Percentiles rank a stretch among this genome's conserved stretches.
Evolutionary conservation across 1,284 basidiomycete genomes (phyloP).

Genomic region (Lignosus rhinocerotis): DNA sequence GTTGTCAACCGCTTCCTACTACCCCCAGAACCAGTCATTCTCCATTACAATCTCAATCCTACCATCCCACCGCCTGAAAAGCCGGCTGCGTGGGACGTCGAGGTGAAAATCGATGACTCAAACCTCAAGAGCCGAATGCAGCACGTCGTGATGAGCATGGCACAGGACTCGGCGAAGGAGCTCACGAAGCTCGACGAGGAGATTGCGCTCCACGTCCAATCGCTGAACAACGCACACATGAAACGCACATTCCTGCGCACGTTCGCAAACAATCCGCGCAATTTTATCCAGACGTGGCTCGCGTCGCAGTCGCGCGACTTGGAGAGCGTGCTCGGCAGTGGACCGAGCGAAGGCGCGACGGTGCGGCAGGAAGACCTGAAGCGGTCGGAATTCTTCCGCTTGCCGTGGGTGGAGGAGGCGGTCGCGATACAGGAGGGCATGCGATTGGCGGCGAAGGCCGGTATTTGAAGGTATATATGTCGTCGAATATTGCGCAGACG

Average conservation of each 20-base stretch:
- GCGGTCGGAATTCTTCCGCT: conserved; percentile 84
- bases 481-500: background rate
- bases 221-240: conserved; percentile 81
- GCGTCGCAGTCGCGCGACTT: conserved; percentile 90
- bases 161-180: conserved; percentile 67
- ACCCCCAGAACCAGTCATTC: conserved; percentile 80
- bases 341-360: conserved; percentile 77
- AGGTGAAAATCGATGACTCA: conserved; percentile 87
- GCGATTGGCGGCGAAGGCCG: conserved; percentile 37
- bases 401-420: conserved; percentile 86
- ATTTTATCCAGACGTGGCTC: conserved; percentile 88
- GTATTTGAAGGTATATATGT: background rate
- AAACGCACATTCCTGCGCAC: conserved; percentile 86
- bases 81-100: conserved; percentile 82
- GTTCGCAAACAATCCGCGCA: conserved; percentile 79
- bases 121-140: conserved; percentile 75
- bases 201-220: conserved; percentile 80
- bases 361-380: conserved; percentile 86
- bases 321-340: conserved; percentile 87
- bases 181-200: conserved; percentile 86
- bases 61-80: conserved; percentile 57
- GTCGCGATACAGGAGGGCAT: conserved; percentile 59
- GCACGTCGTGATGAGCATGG: conserved; percentile 69
- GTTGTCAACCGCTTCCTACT: conserved; percentile 79
- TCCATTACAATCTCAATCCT: conserved; percentile 80